These are phyloP conservation scores for Fusarium tuaranense DNA, from an alignment of 2,329 filamentous ascomycete species.

Conservation along the genomic window DNA sequence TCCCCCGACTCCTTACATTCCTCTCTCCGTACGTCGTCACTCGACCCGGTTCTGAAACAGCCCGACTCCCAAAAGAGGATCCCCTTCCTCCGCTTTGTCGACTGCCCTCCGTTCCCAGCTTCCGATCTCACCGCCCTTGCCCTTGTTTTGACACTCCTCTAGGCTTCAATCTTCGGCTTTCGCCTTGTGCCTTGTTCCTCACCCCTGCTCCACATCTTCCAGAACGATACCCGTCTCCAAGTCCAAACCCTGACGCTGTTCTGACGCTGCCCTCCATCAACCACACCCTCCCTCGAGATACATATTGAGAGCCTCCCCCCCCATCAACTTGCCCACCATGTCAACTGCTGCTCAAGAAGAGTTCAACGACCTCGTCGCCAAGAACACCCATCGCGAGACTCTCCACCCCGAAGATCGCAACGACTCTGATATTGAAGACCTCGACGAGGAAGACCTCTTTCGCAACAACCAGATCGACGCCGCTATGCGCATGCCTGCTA, in stretches of 20 bases:
- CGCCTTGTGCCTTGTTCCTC: slow-evolving; percentile 40
- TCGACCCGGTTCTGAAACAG: slow-evolving; percentile 41
- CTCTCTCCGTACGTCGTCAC: slow-evolving; percentile 15
- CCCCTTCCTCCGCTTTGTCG: slow-evolving; percentile 33
- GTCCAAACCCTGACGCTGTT: slow-evolving; percentile 26
- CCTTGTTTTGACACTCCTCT: slow-evolving; percentile 25
- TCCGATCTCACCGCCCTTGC: slow-evolving; percentile 40
- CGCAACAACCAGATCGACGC: slow-evolving; percentile 69
- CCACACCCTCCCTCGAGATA: slow-evolving; percentile 31
- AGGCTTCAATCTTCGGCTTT: slow-evolving; percentile 37
- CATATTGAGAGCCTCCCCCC: slow-evolving; percentile 41
- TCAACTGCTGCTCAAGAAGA: slow-evolving; percentile 74
- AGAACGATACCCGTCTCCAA: slow-evolving; percentile 47
- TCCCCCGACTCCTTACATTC: slow-evolving; percentile 17
- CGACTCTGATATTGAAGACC: slow-evolving; percentile 61
- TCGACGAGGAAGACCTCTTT: slow-evolving; percentile 67
- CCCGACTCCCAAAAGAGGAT: slow-evolving; percentile 35
- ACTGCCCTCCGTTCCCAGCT: slow-evolving; percentile 39
- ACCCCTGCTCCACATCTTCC: slow-evolving; percentile 49
- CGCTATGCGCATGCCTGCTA: slow-evolving; percentile 73
- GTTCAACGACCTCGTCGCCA: slow-evolving; percentile 72
- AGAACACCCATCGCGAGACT: slow-evolving; percentile 60
- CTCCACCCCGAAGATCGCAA: slow-evolving; percentile 71
- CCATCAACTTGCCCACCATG: slow-evolving; percentile 56
- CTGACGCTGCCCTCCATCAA: slow-evolving; percentile 37